Conservation (phyloP, 768 basidiomycete species). For the Neoboletus brunneissimus region DNA sequence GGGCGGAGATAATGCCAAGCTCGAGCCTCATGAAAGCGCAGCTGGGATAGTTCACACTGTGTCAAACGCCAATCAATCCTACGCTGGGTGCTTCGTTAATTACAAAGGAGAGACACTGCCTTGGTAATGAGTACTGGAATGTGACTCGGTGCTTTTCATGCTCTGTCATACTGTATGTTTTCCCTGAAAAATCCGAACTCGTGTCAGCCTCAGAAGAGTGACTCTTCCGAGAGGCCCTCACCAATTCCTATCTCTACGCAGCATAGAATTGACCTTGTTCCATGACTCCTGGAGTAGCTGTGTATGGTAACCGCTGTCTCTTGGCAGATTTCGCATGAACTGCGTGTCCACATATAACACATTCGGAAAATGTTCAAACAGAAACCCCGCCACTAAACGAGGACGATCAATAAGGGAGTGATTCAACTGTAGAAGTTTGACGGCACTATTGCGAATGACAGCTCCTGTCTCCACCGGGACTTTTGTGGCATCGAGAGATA, state of each 20-base stretch:
- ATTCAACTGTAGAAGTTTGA: not conserved
- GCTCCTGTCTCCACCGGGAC: not conserved
- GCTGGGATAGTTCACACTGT: not conserved
- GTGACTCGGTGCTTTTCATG: not conserved
- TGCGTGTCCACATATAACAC: not conserved
- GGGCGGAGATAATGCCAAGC: not conserved
- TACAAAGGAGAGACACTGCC: not conserved
- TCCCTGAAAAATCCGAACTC: not conserved
- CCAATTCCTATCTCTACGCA: not conserved
- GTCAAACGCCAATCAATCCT: not conserved
- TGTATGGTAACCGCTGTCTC: not conserved
- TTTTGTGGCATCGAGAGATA: too few relatives aligned
- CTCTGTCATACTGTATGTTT: not conserved
- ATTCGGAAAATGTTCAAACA: not conserved
- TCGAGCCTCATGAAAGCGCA: not conserved
- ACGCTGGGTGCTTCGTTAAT: not conserved
- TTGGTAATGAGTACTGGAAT: not conserved
- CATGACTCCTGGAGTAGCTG: not conserved
- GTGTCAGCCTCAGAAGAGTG: not conserved
- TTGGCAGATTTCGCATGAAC: not conserved
- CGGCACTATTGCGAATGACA: not conserved
- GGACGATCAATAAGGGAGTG: not conserved
- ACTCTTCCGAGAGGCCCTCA: not conserved
- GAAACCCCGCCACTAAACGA: too few relatives aligned
- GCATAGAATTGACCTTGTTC: not conserved